Conservation (phyloP, 2,329 filamentous ascomycete genomes). For the Sporothrix inflata region DNA sequence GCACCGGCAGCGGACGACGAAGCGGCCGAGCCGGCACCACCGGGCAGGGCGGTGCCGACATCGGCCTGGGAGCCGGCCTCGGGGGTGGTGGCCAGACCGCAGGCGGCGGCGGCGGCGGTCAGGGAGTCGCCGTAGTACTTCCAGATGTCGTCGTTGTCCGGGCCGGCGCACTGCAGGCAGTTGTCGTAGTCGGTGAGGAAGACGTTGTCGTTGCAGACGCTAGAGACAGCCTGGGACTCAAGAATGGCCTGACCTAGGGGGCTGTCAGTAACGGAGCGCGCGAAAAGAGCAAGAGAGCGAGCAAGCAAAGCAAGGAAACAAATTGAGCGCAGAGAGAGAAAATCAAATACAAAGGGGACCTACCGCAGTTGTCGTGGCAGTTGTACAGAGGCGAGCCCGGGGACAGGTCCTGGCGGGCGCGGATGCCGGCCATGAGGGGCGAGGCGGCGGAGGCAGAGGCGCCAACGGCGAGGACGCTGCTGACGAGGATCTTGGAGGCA, state of each 20-base stretch:
- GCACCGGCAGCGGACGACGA: slow-evolving; percentile 1
- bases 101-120: slow-evolving; percentile 38
- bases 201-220: slow-evolving; percentile 43
- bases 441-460: slow-evolving; percentile 26
- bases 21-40: background rate
- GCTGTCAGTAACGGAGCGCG: background rate
- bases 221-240: slow-evolving; percentile 37
- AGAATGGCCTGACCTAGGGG: slow-evolving; percentile 43
- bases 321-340: background rate
- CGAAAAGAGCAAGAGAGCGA: too few relatives aligned
- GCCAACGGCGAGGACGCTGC: slow-evolving; percentile 26
- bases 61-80: slow-evolving; percentile 33
- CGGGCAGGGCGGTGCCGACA: background rate
- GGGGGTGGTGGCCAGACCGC: slow-evolving; percentile 38
- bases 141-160: slow-evolving; percentile 49
- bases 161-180: slow-evolving; percentile 46
- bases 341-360: slow-evolving; percentile 28
- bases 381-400: slow-evolving; percentile 47
- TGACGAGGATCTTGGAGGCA: slow-evolving; percentile 28
- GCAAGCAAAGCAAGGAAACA: background rate
- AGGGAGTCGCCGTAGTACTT: slow-evolving; percentile 45
- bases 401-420: slow-evolving; percentile 40
- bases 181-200: slow-evolving; percentile 47
- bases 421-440: slow-evolving; percentile 22
- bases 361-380: slow-evolving; percentile 52